Percentiles rank a stretch among this genome's conserved stretches.
phyloP scores from a whole-genome alignment of 345 rosid genomes.

The Eucalyptus cladocalyx region DNA sequence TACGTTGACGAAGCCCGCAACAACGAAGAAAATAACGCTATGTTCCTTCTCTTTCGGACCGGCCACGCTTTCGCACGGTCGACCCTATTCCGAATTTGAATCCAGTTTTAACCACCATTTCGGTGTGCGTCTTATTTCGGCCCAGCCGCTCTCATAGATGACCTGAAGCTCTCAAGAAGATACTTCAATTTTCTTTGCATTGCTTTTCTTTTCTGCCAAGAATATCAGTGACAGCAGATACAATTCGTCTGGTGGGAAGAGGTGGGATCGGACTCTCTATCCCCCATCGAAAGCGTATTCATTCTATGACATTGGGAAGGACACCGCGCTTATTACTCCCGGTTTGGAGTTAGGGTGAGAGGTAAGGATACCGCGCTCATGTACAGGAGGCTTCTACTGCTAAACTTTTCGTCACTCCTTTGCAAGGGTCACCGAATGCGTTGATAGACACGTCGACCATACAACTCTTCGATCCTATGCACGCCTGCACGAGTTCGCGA shows the following conservation, averaged over 20 bases:
- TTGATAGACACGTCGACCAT: conserved; percentile 41
- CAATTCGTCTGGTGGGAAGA: neutral
- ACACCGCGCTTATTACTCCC: neutral
- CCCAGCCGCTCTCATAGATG: neutral
- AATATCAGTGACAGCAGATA: neutral
- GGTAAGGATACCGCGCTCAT: neutral
- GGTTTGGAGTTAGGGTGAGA: neutral
- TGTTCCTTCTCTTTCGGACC: neutral
- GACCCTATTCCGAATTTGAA: neutral
- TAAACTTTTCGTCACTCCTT: conserved; percentile 61
- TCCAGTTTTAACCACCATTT: neutral
- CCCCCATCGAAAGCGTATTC: neutral
- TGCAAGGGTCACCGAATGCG: conserved; percentile 81
- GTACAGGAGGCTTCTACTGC: conserved; percentile 87
- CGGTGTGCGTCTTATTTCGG: neutral
- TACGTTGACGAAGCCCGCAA: neutral
- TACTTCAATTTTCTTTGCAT: neutral
- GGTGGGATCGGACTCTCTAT: neutral
- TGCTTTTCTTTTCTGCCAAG: neutral
- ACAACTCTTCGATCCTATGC: conserved; percentile 74
- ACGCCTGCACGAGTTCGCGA: conserved; percentile 39
- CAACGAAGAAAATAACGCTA: neutral
- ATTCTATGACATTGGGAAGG: neutral
- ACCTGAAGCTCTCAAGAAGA: neutral
- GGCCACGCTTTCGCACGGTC: neutral